Evolutionary conservation across 2,329 filamentous ascomycete genomes (phyloP), one percentile per base, ranked within the genome.

Genomic region (Aotearoamyces nothofagi): DNA sequence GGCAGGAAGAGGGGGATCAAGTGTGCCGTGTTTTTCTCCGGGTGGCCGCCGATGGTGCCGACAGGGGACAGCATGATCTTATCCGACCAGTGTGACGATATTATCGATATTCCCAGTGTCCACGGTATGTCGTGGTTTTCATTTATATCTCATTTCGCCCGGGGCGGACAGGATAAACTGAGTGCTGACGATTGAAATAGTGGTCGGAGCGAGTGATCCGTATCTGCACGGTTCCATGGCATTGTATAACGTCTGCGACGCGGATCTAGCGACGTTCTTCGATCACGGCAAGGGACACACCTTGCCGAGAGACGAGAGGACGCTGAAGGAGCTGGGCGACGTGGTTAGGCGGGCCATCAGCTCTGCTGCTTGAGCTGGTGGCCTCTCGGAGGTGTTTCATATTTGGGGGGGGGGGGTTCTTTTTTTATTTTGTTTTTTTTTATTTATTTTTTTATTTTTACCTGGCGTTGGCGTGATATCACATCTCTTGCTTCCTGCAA

Each of bases 201-300:
- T 31, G 58, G 58, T 69, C 26, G 63, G 63, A 7, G 65, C 60
- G 8, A 49, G 57, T 33, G 71, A 76, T 39, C 70, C 69, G 0
- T 76, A 73, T 39, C 57, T 73, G 2, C 56, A 69, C 17, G 69
- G 70, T 0, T 65, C 66, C 3, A 59, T 73, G 52, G 66, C 69
- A 0, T 55, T 76, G 3, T 74, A 65, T 49, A 69, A 70, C 38
- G 57, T 72, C 14, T 77, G 69, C 37, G 64, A 74, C 26, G 60
- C 59, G 1, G 69, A 75, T 33, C 61, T 53, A 1, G 69, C 69
- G 0, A 56, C 60, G 17, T 55, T 76, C n/a, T 75, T 75, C 35
- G 70, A 77, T 38, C 69, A 74, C 36, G 70, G 67, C 4, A 73
- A 73, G 40, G 71, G 70, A 0, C 71, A 77, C 42, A 73, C 66